phyloP scores from a whole-genome alignment of 176 grass and related monocot genomes.

The Poa annua region DNA sequence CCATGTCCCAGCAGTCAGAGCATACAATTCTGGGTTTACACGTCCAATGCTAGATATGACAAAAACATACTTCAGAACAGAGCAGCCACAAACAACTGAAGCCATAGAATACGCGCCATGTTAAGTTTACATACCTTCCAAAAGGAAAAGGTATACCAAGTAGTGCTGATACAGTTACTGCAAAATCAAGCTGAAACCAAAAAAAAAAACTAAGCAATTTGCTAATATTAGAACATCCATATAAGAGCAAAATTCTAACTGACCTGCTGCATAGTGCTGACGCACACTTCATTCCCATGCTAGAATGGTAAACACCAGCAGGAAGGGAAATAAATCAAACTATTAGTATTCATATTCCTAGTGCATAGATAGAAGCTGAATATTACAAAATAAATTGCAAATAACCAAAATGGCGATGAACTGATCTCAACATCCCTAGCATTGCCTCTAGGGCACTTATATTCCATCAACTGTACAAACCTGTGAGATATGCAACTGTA shows the following conservation, averaged over 20 bases:
- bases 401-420: neutral
- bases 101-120: constrained; percentile 31
- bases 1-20: constrained; percentile 81
- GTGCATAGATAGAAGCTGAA: constrained; percentile 35
- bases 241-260: constrained; percentile 24
- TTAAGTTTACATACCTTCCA: constrained; percentile 71
- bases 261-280: constrained; percentile 93
- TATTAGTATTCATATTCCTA: constrained; percentile 31
- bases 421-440: constrained; percentile 26
- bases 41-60: constrained; percentile 75
- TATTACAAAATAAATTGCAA: constrained; percentile 14
- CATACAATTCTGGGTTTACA: constrained; percentile 93
- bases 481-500: neutral
- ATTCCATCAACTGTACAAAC: constrained; percentile 7
- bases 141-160: constrained; percentile 97
- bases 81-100: constrained; percentile 36
- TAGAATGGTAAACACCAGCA: constrained; percentile 55
- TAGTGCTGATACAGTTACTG: constrained; percentile 87
- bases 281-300: constrained; percentile 70
- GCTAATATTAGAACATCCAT: constrained; percentile 32
- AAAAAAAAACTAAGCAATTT: constrained; percentile 45
- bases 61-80: constrained; percentile 35
- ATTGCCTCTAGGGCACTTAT: neutral
- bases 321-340: constrained; percentile 39
- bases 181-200: constrained; percentile 92